These are phyloP conservation scores for Suillus brevipes DNA, from an alignment of 768 basidiomycete species.

Conservation along the genomic window DNA sequence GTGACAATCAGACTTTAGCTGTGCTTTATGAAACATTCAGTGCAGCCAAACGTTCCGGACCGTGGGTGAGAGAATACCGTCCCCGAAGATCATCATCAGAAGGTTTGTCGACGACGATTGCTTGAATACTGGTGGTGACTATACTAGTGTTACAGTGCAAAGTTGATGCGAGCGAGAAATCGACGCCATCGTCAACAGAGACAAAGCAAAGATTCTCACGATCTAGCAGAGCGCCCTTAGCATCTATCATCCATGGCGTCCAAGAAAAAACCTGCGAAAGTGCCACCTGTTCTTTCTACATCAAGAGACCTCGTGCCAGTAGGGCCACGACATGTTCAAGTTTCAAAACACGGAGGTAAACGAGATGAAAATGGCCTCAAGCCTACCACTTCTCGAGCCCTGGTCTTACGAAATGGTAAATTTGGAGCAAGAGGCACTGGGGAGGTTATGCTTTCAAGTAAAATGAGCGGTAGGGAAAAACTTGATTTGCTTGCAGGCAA, in stretches of 20 bases:
- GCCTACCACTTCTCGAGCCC: conserved; percentile 70
- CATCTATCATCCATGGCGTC: conserved; percentile 14
- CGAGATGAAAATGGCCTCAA: conserved; percentile 51
- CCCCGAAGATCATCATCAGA: not conserved
- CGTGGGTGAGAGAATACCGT: not conserved
- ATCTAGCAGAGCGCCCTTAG: not conserved
- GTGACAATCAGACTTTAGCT: not conserved
- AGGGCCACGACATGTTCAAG: conserved; percentile 54
- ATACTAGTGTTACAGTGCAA: not conserved
- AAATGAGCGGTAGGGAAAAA: conserved; percentile 76
- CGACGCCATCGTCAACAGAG: not conserved
- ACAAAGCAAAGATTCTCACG: not conserved
- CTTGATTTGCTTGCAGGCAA: conserved; percentile 76
- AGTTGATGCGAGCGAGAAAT: not conserved
- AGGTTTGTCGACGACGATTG: not conserved
- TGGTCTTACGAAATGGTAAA: conserved; percentile 74
- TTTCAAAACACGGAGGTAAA: conserved; percentile 32
- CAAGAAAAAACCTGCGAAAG: conserved; percentile 31
- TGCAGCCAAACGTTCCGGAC: not conserved
- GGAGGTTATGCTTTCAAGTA: conserved; percentile 57
- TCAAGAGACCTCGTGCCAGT: conserved; percentile 51
- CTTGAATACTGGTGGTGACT: not conserved
- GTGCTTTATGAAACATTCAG: not conserved
- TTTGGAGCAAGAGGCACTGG: conserved; percentile 71
- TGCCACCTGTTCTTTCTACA: conserved; percentile 12